Evolutionary conservation across 1,284 basidiomycete genomes (phyloP), one percentile per base, ranked within the genome.

Genomic region (Ganoderma lucidum): DNA sequence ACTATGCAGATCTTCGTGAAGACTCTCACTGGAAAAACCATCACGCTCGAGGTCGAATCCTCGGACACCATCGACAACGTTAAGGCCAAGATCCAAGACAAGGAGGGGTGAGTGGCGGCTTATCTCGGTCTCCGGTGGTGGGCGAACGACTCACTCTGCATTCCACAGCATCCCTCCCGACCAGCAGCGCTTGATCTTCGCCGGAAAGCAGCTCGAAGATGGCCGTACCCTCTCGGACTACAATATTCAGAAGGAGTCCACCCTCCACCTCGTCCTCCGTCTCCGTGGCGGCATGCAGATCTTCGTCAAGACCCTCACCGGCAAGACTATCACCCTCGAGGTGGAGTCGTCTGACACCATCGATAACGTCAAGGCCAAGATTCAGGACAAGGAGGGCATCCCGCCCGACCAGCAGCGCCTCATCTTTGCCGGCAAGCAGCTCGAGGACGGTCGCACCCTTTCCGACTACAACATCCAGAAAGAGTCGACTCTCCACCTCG

Each of bases 291-390:
- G 94, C 32, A 94, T 94, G 93, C 93, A 95, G 77, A 94, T 95
- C 76, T 95, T 95, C 77, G 94, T 96, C 71, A 96, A 95, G 84
- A 93, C 90, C 68, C 84, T 97, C 68, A 97, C 96, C 19, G 96
- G 96, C 63, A 97, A 97, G 89, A 97, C 95, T 15, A 97, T 97
- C 82, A 96, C 95, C n/a, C 85, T 96, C 41, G 95, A 96, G 82
- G 94, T 96, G 10, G 95, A 96, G 83, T 95, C 93, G 0, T 94
- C 91, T 0, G 94, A 96, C 83, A 96, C 95, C 32, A 95, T 96
- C 75, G 94, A 96, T 83, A 95, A 95, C 71, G 92, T 94, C 71
- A 93, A 94, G 82, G 87, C 91, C 68, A 93, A 93, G 86, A 94
- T 94, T 69, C 92, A 94, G 79, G 92, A 93, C 79, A 93, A 93